Conservation (phyloP, 768 basidiomycete genomes). For the Panaeolus cyanescens region DNA sequence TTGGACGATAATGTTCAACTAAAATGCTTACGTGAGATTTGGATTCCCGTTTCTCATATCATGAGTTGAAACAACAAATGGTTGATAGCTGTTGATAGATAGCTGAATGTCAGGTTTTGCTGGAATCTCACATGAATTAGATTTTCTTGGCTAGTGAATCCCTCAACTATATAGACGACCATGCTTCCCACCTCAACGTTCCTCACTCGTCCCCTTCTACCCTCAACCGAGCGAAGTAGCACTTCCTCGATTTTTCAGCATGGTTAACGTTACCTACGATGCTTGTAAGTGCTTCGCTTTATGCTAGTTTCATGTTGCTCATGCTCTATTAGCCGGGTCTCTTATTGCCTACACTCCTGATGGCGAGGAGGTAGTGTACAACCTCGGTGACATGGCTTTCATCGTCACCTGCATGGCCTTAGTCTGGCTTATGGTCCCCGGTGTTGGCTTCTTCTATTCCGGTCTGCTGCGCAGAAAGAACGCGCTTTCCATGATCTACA, state of each 20-base stretch:
- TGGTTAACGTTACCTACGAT: conserved; percentile 30
- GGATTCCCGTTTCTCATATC: not conserved
- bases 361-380: conserved; percentile 38
- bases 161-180: not conserved
- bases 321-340: conserved; percentile 34
- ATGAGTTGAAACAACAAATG: not conserved
- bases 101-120: not conserved
- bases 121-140: not conserved
- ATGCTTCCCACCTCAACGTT: not conserved
- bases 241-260: conserved; percentile 11
- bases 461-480: conserved; percentile 93
- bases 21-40: not conserved
- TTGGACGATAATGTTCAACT: not conserved
- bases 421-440: conserved; percentile 85
- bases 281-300: conserved; percentile 17
- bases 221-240: conserved; percentile 2
- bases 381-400: conserved; percentile 55
- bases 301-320: not conserved
- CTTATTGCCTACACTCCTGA: conserved; percentile 30
- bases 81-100: conserved; percentile 3
- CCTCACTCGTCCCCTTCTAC: not conserved
- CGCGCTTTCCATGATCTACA: conserved; percentile 87
- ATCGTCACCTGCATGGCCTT: conserved; percentile 73
- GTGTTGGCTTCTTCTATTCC: conserved; percentile 88
- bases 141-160: conserved; percentile 1